Percentiles rank a stretch among this genome's conserved stretches.
Conservation (phyloP, 2,329 filamentous ascomycete genomes). For the Seiridium cupressi region DNA sequence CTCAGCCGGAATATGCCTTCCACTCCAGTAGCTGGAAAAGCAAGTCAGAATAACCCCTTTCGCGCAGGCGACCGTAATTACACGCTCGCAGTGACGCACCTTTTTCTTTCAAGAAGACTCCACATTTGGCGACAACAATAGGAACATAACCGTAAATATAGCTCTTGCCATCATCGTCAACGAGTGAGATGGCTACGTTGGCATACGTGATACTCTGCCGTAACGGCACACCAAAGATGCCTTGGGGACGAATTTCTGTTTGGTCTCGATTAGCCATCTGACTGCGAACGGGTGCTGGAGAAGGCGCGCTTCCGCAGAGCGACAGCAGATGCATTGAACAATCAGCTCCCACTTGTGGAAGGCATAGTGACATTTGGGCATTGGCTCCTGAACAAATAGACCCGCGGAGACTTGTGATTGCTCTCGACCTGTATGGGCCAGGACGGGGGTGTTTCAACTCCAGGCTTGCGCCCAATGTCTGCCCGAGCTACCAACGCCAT, state of each 20-base stretch:
- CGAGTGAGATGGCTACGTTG: conserved; percentile 95
- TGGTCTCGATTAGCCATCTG: conserved; percentile 10
- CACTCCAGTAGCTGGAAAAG: conserved; percentile 75
- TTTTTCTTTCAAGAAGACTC: conserved; percentile 96
- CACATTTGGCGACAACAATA: conserved; percentile 97
- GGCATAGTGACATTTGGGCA: no score
- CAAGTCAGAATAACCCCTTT: conserved; percentile 20
- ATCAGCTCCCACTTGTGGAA: no score
- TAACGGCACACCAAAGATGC: conserved; percentile 93
- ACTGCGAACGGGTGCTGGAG: background rate
- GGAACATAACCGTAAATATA: conserved; percentile 99
- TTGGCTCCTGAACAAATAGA: no score
- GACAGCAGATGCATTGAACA: background rate
- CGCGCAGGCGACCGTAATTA: background rate
- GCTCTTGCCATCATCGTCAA: conserved; percentile 87
- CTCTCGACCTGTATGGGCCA: no score
- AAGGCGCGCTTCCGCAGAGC: background rate
- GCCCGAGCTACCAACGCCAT: background rate
- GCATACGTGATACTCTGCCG: conserved; percentile 95
- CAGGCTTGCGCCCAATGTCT: background rate
- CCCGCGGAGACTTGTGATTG: no score
- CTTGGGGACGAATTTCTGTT: conserved; percentile 54
- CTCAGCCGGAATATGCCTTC: conserved; percentile 96
- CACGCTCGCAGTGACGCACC: conserved; percentile 56
- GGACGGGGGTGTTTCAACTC: background rate